Base-by-base conservation (phyloP, 1,139 yeast genomes). In the Geotrichum cucujoidarum region DNA sequence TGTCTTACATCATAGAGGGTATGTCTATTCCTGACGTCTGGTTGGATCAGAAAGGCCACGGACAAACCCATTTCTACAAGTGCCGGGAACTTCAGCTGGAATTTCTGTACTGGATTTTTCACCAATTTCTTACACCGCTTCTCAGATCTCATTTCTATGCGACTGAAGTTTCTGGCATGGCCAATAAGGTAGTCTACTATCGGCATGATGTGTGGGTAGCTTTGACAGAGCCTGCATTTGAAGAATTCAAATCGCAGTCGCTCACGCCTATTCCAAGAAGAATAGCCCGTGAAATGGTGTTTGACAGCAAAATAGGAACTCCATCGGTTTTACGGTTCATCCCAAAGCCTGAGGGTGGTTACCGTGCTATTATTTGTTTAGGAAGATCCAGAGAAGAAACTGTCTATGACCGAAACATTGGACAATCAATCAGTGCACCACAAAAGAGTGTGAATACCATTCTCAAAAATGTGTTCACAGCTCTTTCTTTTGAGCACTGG, bases 81-180 rank as follows among this genome's bases (percentile, higher is more conserved):
- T 57, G 64, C 13, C 52, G 56, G 41, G 36, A 50, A 0, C 55
- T 74, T n/a, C 63, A 80, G 16, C 49, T 60, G 1, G 58, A 62
- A 4, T 76, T 84, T 48, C 29, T 85, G 1, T 45, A 52, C 2
- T 90, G 95, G 95, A 51, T 84, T 2, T 75, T 83, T 43, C 57
- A 67, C 0, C 45, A 47, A 0, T 71, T 81, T 45, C 54, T 87
- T 1, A 69, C 75, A 6, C 71, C 70, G 13, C 55, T 87, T 1
- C 55, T 86, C 0, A 63, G 70, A 0, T 64, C 74, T 0, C 79
- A 77, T 58, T 90, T 90, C 72, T 83, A 84, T 60, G 80, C 83
- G 2, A 80, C 92, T 0, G 83, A 80, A 47, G 63, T 48, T 27
- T 55, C 53, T 39, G 55, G 74, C 0, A 71, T 81, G 1, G 72